Evolutionary conservation across 352 stramenopile species (phyloP).

Genomic region (Plasmopara halstedii): DNA sequence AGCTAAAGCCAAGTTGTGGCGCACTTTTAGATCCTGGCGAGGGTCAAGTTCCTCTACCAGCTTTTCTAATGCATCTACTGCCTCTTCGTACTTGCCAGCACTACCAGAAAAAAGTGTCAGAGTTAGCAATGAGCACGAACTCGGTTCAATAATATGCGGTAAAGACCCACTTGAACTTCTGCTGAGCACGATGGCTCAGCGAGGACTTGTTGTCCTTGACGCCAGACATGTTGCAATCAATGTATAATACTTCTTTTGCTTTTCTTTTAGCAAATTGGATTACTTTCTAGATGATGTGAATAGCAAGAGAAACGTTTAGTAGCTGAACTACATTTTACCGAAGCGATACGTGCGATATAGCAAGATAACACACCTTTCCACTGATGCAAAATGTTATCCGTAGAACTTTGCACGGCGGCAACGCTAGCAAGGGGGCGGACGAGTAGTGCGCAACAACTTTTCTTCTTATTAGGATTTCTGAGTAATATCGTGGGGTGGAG

Average conservation of each 20-base stretch:
- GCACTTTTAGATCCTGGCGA: slow-evolving; percentile 72
- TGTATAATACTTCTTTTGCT: slow-evolving; percentile 5
- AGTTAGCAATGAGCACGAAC: neutral
- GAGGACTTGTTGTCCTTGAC: slow-evolving; percentile 83
- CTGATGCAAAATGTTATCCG: neutral
- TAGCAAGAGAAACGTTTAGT: slow-evolving; percentile 5
- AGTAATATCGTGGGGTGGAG: slow-evolving; percentile 2
- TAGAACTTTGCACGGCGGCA: neutral
- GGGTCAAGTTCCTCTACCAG: slow-evolving; percentile 74
- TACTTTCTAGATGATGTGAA: slow-evolving; percentile 7
- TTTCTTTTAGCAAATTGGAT: neutral
- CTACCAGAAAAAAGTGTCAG: slow-evolving; percentile 21
- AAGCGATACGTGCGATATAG: neutral
- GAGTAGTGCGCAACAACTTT: slow-evolving; percentile 3
- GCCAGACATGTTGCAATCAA: slow-evolving; percentile 43
- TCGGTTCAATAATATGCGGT: slow-evolving; percentile 1
- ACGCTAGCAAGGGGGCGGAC: slow-evolving; percentile 5
- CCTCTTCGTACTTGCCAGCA: slow-evolving; percentile 79
- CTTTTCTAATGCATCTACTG: slow-evolving; percentile 77
- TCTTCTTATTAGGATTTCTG: slow-evolving; percentile 24
- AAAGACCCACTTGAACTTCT: slow-evolving; percentile 78
- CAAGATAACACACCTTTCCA: slow-evolving; percentile 13
- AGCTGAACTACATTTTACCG: slow-evolving; percentile 1
- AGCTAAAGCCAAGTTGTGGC: slow-evolving; percentile 76
- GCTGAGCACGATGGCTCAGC: slow-evolving; percentile 76